Evolutionary conservation across 371 early-diverging fungal species (phyloP).

Genomic region (Lichtheimia hyalospora): DNA sequence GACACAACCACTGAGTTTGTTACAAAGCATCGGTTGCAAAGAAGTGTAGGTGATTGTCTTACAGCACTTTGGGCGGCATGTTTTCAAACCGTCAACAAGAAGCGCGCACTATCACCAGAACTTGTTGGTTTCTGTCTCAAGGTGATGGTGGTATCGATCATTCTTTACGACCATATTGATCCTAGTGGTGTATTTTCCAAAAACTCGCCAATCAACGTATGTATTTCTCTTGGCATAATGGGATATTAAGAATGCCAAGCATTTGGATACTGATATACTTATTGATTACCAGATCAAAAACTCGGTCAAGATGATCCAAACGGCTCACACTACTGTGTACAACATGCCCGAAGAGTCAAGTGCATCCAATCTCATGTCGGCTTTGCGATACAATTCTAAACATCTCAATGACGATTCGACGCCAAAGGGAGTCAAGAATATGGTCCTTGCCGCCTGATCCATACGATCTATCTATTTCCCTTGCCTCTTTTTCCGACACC

Average conservation of each 20-base stretch:
- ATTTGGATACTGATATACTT: background rate
- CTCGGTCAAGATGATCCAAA: constrained; percentile 74
- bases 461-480: background rate
- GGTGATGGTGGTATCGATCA: constrained; percentile 86
- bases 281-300: constrained; percentile 49
- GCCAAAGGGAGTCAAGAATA: constrained; percentile 71
- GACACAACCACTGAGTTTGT: constrained; percentile 71
- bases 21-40: constrained; percentile 38
- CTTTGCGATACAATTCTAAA: constrained; percentile 78
- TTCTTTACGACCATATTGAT: constrained; percentile 90
- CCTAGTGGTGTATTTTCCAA: constrained; percentile 79
- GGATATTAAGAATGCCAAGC: too few relatives aligned
- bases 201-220: constrained; percentile 78
- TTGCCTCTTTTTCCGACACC: background rate
- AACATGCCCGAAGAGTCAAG: constrained; percentile 38
- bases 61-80: constrained; percentile 69
- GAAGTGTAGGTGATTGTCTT: constrained; percentile 63
- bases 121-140: constrained; percentile 62
- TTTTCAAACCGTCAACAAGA: constrained; percentile 66
- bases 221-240: constrained; percentile 13
- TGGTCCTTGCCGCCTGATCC: constrained; percentile 44
- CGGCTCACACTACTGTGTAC: constrained; percentile 22
- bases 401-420: constrained; percentile 83
- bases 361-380: constrained; percentile 70
- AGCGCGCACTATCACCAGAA: constrained; percentile 11